Base-by-base conservation (phyloP, 2,329 filamentous ascomycete genomes). In the Neocucurbitaria cava region DNA sequence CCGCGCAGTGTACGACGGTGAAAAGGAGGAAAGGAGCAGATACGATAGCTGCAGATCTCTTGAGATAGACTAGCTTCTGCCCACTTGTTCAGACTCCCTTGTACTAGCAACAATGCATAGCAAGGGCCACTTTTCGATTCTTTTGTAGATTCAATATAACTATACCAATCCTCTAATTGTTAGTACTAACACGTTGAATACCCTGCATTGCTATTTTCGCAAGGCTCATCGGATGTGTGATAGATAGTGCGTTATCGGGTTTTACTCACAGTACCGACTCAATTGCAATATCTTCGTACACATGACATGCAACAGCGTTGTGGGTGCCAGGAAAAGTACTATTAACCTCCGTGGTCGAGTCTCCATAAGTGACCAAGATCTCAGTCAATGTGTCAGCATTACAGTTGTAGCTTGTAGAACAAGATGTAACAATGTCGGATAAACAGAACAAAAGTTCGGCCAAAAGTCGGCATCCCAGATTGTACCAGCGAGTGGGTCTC, bases 1-100 rank as follows among this genome's bases (percentile, higher is more conserved):
- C 1, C 35, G 45, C 18, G 42, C 44, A 2, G 7, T 10, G n/a
- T 62, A 56, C 38, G 41, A 31, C 5, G n/a, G n/a, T n/a, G n/a
- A n/a, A n/a, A n/a, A n/a, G n/a, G n/a, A n/a, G n/a, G n/a, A n/a
- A n/a, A n/a, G n/a, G n/a, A n/a, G n/a, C n/a, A n/a, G n/a, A n/a
- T n/a, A n/a, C n/a, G n/a, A n/a, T 8, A 17, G 15, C 5, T 15
- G n/a, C 15, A 35, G 13, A 13, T 4, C 13, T 8, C 17, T 35
- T n/a, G 31, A 15, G 2, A 35, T 17, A 5, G 9, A 9, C 15
- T 15, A 17, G 31, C 17, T 35, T 8, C 7, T 35, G n/a, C 31
- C 15, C 15, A n/a, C 13, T n/a, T 17, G 17, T n/a, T 17, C 15
- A n/a, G 31, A 6, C 31, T 13, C 13, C 4, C 17, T 35, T 4